Evolutionary conservation across 441 rosid genomes (phyloP).

Genomic region (Dalechampia spathulata): DNA sequence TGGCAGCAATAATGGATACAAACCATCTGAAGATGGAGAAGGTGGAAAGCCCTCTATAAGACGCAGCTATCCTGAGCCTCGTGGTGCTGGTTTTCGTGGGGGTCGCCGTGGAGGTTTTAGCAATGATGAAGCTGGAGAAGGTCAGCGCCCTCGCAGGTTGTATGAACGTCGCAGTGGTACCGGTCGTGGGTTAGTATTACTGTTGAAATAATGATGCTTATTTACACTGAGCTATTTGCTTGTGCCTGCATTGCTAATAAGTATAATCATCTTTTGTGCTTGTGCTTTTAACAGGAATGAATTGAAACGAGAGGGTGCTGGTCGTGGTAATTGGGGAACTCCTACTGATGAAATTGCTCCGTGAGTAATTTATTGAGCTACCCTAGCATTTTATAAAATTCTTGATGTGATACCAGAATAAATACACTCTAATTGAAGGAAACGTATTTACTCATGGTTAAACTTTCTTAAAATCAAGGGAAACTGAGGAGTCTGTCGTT

Average conservation of each 20-base stretch:
- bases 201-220: neutral
- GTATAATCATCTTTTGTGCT: neutral
- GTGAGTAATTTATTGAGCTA: constrained; percentile 36
- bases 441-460: constrained; percentile 1
- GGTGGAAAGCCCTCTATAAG: constrained; percentile 58
- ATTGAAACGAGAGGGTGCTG: constrained; percentile 79
- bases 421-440: neutral
- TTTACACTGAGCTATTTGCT: neutral
- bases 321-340: constrained; percentile 93
- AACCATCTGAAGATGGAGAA: constrained; percentile 61
- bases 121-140: constrained; percentile 59
- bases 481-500: constrained; percentile 46
- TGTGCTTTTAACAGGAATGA: constrained; percentile 39
- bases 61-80: constrained; percentile 46
- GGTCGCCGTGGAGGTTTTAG: constrained; percentile 57
- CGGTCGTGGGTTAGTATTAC: constrained; percentile 68
- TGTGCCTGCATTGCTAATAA: neutral
- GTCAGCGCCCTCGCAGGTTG: constrained; percentile 56
- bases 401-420: too few relatives aligned
- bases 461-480: constrained; percentile 36
- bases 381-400: neutral
- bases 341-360: constrained; percentile 55
- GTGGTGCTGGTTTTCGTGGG: constrained; percentile 70
- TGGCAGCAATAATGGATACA: constrained; percentile 39
- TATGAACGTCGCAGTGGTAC: constrained; percentile 88